phyloP scores from a whole-genome alignment of 805 yeast species.

The Kodamaea kaohsiungensis region DNA sequence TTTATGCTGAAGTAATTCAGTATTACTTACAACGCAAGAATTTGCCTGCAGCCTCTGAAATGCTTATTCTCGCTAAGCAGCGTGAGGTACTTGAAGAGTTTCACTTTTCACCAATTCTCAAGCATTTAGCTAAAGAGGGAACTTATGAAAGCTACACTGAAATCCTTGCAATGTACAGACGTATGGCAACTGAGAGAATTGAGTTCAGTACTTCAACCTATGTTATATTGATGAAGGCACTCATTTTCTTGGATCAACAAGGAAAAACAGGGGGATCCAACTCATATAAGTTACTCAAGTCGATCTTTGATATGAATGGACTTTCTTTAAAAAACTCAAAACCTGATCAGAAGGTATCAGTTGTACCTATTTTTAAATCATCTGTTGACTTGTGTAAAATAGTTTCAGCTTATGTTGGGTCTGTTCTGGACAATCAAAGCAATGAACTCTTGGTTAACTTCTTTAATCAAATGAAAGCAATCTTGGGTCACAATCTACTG shows the following conservation, averaged over 20 bases:
- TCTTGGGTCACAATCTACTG: constrained; percentile 23
- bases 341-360: not conserved
- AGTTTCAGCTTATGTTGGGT: constrained; percentile 24
- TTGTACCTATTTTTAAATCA: constrained; percentile 6
- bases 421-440: constrained; percentile 14
- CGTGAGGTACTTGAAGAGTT: constrained; percentile 22
- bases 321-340: constrained; percentile 14
- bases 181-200: constrained; percentile 31
- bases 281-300: constrained; percentile 27
- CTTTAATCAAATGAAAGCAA: constrained; percentile 26
- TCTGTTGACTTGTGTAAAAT: constrained; percentile 26
- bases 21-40: constrained; percentile 19
- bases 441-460: constrained; percentile 29
- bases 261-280: constrained; percentile 27
- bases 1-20: constrained; percentile 27
- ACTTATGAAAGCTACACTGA: constrained; percentile 22
- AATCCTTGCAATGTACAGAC: constrained; percentile 32
- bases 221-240: constrained; percentile 31
- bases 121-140: constrained; percentile 17
- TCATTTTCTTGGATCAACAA: constrained; percentile 25
- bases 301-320: constrained; percentile 35
- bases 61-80: constrained; percentile 19
- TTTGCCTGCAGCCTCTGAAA: constrained; percentile 21
- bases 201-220: constrained; percentile 30
- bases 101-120: constrained; percentile 33